Evolutionary conservation across 108 stramenopile genomes (phyloP), one percentile per base, ranked within the genome.

Genomic region (Stephanodiscus minutulus): DNA sequence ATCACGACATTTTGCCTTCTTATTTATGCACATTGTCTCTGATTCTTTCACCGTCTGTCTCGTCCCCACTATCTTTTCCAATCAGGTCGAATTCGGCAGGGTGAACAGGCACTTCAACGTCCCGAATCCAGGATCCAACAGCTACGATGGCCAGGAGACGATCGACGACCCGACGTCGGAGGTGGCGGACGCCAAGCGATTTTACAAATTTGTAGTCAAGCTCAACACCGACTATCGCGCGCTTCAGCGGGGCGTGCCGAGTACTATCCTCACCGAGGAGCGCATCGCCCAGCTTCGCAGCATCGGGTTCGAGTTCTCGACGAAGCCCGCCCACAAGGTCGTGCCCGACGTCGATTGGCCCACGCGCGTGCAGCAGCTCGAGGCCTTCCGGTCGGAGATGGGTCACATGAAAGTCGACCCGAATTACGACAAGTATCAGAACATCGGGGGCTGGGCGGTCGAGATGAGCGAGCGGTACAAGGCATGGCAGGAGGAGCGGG

Each of bases 101-200:
- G 49, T 72, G 29, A 72, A 72, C 28, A 53, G 71, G 8, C 71
- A 72, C 39, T 72, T 72, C 54, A 41, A 61, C 35, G 71, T 72
- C 39, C 71, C 62, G 28, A 64, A 72, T 56, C 71, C 70, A 15
- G 25, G 8, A 22, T 12, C 35, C 7, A 25, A 64, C 13, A 44
- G 28, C 25, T 57, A 7, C 6, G 52, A 67, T 0, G 33, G 21
- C 17, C 35, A 52, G 25, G 50, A 62, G 5, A 28, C 15, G 27
- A 46, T 39, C 31, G 33, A 27, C 18, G 69, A 70, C 29, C 36
- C 44, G n/a, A 63, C 35, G 21, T 61, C 61, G 3, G 71, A 72
- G 20, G 61, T 54, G 4, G 70, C 61, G 11, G 71, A 72, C 21
- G 71, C 71, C 25, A 43, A 27, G 10, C 35, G 71, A 29, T 72